A percentile compares a stretch with the other conserved stretches of the same genome.
Evolutionary conservation across 2,329 filamentous ascomycete genomes (phyloP).

Genomic region (Tricladium varicosporioides): DNA sequence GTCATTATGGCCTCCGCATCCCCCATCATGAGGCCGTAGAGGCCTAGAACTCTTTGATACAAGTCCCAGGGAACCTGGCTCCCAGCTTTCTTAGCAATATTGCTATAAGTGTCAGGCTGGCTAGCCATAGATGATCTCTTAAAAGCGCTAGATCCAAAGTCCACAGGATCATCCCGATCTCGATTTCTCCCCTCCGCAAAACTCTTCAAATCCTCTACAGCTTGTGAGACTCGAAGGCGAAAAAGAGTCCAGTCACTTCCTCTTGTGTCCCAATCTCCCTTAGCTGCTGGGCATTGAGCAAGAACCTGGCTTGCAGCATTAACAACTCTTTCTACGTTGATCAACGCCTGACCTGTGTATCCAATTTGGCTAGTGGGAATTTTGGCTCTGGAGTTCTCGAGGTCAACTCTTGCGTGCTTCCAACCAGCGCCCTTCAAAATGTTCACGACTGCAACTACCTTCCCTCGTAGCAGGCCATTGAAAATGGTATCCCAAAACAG

Average conservation of each 20-base stretch:
- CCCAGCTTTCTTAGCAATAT: constrained; percentile 69
- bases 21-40: constrained; percentile 81
- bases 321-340: constrained; percentile 72
- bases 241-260: constrained; percentile 82
- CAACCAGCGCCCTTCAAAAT: constrained; percentile 74
- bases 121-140: constrained; percentile 43
- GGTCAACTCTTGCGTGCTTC: constrained; percentile 65
- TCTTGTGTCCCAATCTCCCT: constrained; percentile 77
- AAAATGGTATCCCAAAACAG: constrained; percentile 87
- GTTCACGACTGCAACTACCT: constrained; percentile 62
- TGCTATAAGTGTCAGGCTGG: constrained; percentile 61
- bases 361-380: constrained; percentile 50
- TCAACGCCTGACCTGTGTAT: constrained; percentile 74
- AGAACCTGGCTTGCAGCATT: constrained; percentile 68
- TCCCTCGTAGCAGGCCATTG: constrained; percentile 71
- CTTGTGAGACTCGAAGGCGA: constrained; percentile 68
- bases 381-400: constrained; percentile 59
- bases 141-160: constrained; percentile 34
- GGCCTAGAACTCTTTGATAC: constrained; percentile 76
- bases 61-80: constrained; percentile 87
- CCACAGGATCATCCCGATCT: constrained; percentile 36
- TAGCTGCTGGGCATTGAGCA: constrained; percentile 67
- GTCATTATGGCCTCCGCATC: constrained; percentile 72
- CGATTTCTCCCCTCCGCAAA: constrained; percentile 74
- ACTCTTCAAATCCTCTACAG: constrained; percentile 67